These are phyloP conservation scores for Didymella pomorum DNA, from an alignment of 2,329 filamentous ascomycete species.

Conservation along the genomic window DNA sequence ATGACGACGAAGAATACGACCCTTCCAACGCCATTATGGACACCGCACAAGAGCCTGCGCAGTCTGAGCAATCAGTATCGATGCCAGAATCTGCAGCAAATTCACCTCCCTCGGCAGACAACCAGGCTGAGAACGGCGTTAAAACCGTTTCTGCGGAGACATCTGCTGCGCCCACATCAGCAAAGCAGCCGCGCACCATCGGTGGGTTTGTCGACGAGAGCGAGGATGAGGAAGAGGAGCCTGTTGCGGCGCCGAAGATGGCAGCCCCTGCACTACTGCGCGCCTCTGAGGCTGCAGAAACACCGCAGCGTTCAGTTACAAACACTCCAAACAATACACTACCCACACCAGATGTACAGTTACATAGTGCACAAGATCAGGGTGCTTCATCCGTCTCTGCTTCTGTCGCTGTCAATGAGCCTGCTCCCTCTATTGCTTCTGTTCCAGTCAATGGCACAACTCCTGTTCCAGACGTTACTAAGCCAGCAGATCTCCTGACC, in stretches of 20 bases:
- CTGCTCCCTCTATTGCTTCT: constrained; percentile 61
- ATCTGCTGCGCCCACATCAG: constrained; percentile 41
- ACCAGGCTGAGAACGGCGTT: constrained; percentile 33
- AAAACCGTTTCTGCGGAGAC: constrained; percentile 37
- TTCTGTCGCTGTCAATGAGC: constrained; percentile 51
- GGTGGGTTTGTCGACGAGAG: constrained; percentile 71
- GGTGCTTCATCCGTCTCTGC: constrained; percentile 51
- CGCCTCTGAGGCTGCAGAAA: constrained; percentile 58
- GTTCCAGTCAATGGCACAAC: constrained; percentile 56
- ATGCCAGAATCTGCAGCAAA: constrained; percentile 42
- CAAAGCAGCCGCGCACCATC: constrained; percentile 61
- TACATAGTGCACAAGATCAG: constrained; percentile 65
- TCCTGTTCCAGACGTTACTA: constrained; percentile 48
- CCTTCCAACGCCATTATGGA: constrained; percentile 28
- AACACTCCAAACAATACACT: constrained; percentile 63
- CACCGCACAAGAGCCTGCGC: constrained; percentile 26
- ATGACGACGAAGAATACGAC: constrained; percentile 53
- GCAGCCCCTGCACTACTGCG: constrained; percentile 59
- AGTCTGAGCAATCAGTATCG: constrained; percentile 39
- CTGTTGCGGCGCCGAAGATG: constrained; percentile 57
- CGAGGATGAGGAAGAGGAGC: constrained; percentile 63
- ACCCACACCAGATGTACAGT: constrained; percentile 67
- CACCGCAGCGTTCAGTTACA: constrained; percentile 63
- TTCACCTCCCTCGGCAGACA: constrained; percentile 33
- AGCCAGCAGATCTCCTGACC: constrained; percentile 42